Base-by-base conservation (phyloP, 2,329 filamentous ascomycete genomes). In the Raffaelea ambrosiae region DNA sequence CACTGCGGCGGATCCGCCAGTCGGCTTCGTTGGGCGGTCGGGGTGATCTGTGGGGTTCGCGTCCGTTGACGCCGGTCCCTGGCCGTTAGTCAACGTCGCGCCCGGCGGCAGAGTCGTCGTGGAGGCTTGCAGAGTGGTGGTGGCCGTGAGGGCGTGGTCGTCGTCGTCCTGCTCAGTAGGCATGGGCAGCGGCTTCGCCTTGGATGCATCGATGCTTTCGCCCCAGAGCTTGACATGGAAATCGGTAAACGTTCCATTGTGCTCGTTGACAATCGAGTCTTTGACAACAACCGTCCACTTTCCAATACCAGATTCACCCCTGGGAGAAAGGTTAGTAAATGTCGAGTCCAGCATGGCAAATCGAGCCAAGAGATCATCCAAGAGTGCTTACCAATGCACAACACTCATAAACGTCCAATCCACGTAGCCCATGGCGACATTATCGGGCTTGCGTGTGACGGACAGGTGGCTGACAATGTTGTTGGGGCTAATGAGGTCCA, bases 401-500 rank as follows among this genome's bases (percentile, higher is more conserved):
- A 98, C 93, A 52, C 84, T 94, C 93, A 98, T 98, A 59, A 98
- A 98, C 0, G 91, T 97, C 93, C 93, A 98, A 67, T 97, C 88
- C 35, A 83, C 70, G 63, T 97, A 98, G 9, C 93, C 93, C 20
- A 68, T 66, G 1, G 68, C 62, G 33, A 75, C 76, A 1, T 75
- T 70, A 63, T 98, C 93, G 20, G 79, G 65, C 51, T 75, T 75
- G 54, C 93, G 84, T 2, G 84, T 72, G 13, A 83, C 86, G 4
- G 90, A 85, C 46, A 98, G 79, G 60, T 95, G 84, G 61, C 88
- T 95, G 53, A 88, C 72, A 49, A 96, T 69, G 10, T 88, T 86
- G 29, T 79, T 72, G 0, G 93, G 93, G 57, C 89, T 95, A 60
- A 87, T 79, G 41, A 98, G 72, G 60, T 98, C 93, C 35, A 95